A percentile compares a stretch with the other conserved stretches of the same genome.
Evolutionary conservation across 2,329 filamentous ascomycete species (phyloP).

Genomic region (Hypoxylon sp.): DNA sequence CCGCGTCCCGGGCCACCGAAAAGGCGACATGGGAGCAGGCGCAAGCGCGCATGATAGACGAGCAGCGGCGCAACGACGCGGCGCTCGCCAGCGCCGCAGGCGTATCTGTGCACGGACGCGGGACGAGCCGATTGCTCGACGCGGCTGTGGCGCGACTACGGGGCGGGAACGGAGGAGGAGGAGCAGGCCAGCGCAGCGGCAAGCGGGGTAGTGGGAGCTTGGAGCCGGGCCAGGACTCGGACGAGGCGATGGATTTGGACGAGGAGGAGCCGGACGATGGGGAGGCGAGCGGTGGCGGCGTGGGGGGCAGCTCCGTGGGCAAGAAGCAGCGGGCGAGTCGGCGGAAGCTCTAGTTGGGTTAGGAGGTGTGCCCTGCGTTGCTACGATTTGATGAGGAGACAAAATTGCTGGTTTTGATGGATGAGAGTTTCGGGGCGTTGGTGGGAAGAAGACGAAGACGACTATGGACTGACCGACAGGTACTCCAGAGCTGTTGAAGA

Average conservation of each 20-base stretch:
- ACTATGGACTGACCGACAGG: background rate
- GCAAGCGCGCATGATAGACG: constrained; percentile 65
- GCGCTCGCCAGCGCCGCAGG: constrained; percentile 33
- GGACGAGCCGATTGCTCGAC: constrained; percentile 48
- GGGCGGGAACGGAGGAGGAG: constrained; percentile 20
- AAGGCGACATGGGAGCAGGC: constrained; percentile 64
- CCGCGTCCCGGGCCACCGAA: constrained; percentile 67
- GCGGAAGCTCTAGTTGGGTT: constrained; percentile 64
- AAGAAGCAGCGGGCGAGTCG: constrained; percentile 68
- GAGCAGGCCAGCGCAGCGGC: constrained; percentile 49
- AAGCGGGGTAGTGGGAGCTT: constrained; percentile 55
- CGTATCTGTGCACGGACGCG: constrained; percentile 41
- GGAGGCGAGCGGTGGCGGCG: constrained; percentile 57
- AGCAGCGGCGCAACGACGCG: constrained; percentile 25
- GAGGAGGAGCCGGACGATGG: constrained; percentile 64
- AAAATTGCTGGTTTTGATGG: background rate
- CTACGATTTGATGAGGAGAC: background rate
- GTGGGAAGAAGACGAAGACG: background rate
- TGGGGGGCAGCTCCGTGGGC: constrained; percentile 55
- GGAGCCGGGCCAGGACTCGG: constrained; percentile 57
- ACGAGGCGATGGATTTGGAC: constrained; percentile 71
- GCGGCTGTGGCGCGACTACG: constrained; percentile 47
- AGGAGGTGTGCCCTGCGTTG: background rate
- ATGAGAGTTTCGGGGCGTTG: background rate
- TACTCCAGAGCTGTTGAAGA: background rate